Base-by-base conservation (phyloP, 2,329 filamentous ascomycete species). In the Botrytis galanthina region DNA sequence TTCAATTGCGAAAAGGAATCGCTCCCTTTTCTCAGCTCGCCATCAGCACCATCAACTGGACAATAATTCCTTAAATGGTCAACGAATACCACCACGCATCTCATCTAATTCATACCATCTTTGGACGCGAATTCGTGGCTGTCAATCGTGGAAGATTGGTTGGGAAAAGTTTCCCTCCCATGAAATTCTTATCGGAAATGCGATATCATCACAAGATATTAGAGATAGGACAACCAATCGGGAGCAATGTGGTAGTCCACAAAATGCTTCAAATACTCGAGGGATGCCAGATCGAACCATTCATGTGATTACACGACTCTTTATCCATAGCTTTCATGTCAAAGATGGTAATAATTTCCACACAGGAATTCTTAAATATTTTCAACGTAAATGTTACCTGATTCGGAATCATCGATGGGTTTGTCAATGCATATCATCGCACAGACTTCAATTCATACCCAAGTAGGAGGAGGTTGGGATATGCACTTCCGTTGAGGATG, bases 261-360 rank as follows among this genome's bases (percentile, higher is more conserved):
- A 54, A 42, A 22, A 68, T 68, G 18, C 46, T 68, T 67, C 63
- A 42, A 48, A 42, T 54, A 54, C 46, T 29, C 26, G 64, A 54
- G 54, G 46, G 6, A 54, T 68, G 46, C 26, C 35, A 54, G 46
- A 68, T 54, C 29, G 64, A 68, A 29, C 32, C 64, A 68, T 54
- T 68, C 64, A 68, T 68, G 46, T 68, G 64, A 68, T 68, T 68
- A 68, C 64, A 68, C 64, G 64, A 54, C 16, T 54, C 39, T n/a
- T 29, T 37, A 67, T 68, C 64, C n/a, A 29, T 29, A n/a, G 61
- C 29, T 44, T 32, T 20, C 10, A 54, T 68, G 46, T 68, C 64
- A 39, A 68, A 68, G 46, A 54, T 54, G 64, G 46, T n/a, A 68
- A 68, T 39, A 51, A 29, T 67, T 54, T 67, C 64, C 64, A 54